A percentile compares a stretch with the other conserved stretches of the same genome.
phyloP scores from a whole-genome alignment of 2,329 filamentous ascomycete genomes.

The Cladobotryum mycophilum region DNA sequence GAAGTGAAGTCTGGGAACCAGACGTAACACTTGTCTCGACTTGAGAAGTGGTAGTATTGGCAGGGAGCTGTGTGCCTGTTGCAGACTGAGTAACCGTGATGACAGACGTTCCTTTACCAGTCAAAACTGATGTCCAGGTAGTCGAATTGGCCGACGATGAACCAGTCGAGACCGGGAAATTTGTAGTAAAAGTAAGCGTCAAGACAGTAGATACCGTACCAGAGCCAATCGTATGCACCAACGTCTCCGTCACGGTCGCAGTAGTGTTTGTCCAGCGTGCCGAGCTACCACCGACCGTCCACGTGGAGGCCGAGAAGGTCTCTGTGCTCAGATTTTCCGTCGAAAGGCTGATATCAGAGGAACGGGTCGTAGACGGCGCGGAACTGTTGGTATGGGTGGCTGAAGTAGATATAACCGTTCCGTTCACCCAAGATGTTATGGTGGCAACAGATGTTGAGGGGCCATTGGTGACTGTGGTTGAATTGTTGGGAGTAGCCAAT shows the following conservation, averaged over 20 bases:
- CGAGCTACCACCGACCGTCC: neutral
- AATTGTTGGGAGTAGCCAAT: neutral
- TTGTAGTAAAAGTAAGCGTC: conserved; percentile 5
- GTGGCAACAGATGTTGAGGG: neutral
- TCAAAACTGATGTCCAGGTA: neutral
- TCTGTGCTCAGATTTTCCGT: conserved; percentile 1
- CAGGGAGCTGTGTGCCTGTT: conserved; percentile 1
- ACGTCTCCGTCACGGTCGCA: conserved; percentile 5
- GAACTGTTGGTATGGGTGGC: neutral
- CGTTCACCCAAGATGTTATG: neutral
- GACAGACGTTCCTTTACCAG: conserved; percentile 1
- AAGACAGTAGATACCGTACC: neutral
- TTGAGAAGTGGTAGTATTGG: conserved; percentile 7
- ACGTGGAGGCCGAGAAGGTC: conserved; percentile 3
- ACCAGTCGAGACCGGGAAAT: neutral
- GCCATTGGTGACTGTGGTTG: neutral
- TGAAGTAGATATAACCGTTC: neutral
- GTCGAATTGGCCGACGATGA: neutral
- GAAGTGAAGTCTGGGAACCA: neutral
- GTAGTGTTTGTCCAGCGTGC: conserved; percentile 6
- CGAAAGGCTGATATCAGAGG: neutral
- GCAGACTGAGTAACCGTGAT: neutral
- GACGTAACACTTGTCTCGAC: neutral
- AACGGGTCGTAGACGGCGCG: neutral
- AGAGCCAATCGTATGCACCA: neutral